Conservation (phyloP, 495 filamentous ascomycete species). For the Penicillium soppii region DNA sequence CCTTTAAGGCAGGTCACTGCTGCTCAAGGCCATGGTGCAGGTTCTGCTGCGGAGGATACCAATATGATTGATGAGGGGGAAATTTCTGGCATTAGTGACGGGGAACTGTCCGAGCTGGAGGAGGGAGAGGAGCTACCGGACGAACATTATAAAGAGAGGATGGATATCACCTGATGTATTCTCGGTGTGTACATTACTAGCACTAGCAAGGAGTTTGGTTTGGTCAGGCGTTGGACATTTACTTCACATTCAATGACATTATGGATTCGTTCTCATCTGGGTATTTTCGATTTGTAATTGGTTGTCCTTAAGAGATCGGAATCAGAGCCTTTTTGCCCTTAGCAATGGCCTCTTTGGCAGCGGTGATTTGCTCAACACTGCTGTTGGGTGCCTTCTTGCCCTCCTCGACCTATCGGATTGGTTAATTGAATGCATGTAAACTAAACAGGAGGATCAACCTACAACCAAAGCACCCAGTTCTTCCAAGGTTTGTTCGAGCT, state of each 20-base stretch:
- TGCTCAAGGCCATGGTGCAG: slow-evolving; percentile 28
- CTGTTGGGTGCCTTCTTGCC: slow-evolving; percentile 45
- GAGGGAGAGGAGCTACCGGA: slow-evolving; percentile 54
- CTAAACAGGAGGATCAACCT: slow-evolving; percentile 21
- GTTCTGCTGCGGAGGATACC: slow-evolving; percentile 48
- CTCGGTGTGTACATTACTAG: slow-evolving; percentile 28
- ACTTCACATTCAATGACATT: slow-evolving; percentile 16
- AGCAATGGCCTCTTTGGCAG: slow-evolving; percentile 57
- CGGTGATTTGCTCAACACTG: slow-evolving; percentile 56
- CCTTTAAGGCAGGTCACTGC: slow-evolving; percentile 42
- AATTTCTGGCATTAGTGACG: slow-evolving; percentile 44
- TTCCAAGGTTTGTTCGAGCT: slow-evolving; percentile 64
- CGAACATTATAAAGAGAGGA: slow-evolving; percentile 53
- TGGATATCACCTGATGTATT: slow-evolving; percentile 61
- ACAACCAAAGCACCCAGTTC: slow-evolving; percentile 67
- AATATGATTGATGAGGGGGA: slow-evolving; percentile 67
- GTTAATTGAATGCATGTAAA: slow-evolving; percentile 1
- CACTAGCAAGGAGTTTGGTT: slow-evolving; percentile 33
- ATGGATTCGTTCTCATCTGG: slow-evolving; percentile 3
- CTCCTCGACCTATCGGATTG: slow-evolving; percentile 37
- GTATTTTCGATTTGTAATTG: slow-evolving; percentile 13
- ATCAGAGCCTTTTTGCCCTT: slow-evolving; percentile 54
- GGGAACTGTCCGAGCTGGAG: slow-evolving; percentile 38
- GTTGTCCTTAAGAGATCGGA: slow-evolving; percentile 34
- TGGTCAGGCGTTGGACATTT: slow-evolving; percentile 26